These are phyloP conservation scores for Metarhizium robertsii DNA, from an alignment of 2,329 filamentous ascomycete genomes.

Conservation along the genomic window DNA sequence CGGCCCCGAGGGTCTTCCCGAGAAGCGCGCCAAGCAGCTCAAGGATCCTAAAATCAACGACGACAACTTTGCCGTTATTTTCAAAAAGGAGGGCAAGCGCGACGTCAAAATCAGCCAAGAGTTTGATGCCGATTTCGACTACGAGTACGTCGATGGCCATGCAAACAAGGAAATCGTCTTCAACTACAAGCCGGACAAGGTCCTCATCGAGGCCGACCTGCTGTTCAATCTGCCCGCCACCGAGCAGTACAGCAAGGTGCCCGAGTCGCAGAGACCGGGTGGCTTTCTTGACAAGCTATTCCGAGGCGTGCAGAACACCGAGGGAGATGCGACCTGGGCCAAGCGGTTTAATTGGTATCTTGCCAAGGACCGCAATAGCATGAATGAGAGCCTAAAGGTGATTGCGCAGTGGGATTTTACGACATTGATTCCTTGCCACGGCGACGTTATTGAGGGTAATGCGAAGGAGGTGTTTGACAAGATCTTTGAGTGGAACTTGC, in stretches of 20 bases:
- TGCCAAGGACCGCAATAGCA: conserved; percentile 53
- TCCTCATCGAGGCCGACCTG: conserved; percentile 82
- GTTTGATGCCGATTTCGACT: conserved; percentile 80
- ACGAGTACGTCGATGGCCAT: conserved; percentile 74
- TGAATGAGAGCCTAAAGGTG: conserved; percentile 56
- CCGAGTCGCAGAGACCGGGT: conserved; percentile 18
- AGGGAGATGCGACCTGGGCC: conserved; percentile 60
- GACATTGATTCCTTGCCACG: conserved; percentile 83
- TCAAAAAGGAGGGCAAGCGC: conserved; percentile 46
- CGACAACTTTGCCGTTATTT: conserved; percentile 58
- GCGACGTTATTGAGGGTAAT: conserved; percentile 68
- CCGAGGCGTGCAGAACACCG: conserved; percentile 47
- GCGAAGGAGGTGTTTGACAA: conserved; percentile 70
- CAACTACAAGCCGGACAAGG: conserved; percentile 66
- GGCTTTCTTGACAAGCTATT: conserved; percentile 35
- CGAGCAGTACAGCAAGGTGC: conserved; percentile 76
- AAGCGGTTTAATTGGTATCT: conserved; percentile 78
- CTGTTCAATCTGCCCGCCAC: conserved; percentile 82
- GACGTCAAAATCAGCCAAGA: conserved; percentile 54
- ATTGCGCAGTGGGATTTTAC: conserved; percentile 80
- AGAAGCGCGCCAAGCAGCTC: conserved; percentile 62
- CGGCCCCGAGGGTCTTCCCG: conserved; percentile 71
- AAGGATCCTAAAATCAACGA: conserved; percentile 33
- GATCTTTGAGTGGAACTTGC: conserved; percentile 76
- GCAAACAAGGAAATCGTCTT: conserved; percentile 84